Evolutionary conservation across 257 asterid genomes (phyloP), one percentile per base, ranked within the genome.

Genomic region (Penstemon davidsonii): DNA sequence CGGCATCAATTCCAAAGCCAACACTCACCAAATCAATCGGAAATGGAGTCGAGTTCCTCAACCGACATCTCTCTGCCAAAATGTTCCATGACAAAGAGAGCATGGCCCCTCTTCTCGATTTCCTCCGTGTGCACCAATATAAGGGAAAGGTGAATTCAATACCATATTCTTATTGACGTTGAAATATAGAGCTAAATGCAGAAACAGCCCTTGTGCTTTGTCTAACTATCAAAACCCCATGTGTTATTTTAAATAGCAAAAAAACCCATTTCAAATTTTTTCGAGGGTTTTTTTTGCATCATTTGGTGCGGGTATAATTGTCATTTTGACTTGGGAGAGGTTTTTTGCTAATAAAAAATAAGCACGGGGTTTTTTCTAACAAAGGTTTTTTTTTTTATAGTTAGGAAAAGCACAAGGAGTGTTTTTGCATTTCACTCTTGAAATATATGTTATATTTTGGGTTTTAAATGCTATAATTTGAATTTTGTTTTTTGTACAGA

Each of bases 41-140:
- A 9, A 91, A 94, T 50, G 99, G 99, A 71, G 99, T 94, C 33
- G 96, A 94, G 78, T 94, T 94, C 81, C 97, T 94, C 66, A 90
- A 94, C 81, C 66, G 96, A 68, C 97, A 94, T 74, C 96, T 94
- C 75, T 94, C 97, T 4, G 97, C 99, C 0, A 91, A 94, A 72
- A 87, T 94, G 97, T 94, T 94, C 65, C 96, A 94, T 54, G 96
- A 91, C 86, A 86, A 76, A 82, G 97, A 91, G 3, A 94, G 96
- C 86, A 81, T 94, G 97, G 71, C 91, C 38, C 97, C 96, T 55
- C 91, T 94, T 52, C 97, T 94, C 4, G 96, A 91, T 40, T 94
- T 94, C 77, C 91, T 94, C 25, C 86, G 97, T 0, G 73, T 49
- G 70, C 96, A 88, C 61, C 73, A 88, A 66, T 86, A 86, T 85